Evolutionary conservation across 2,329 filamentous ascomycete genomes (phyloP), one percentile per base, ranked within the genome.

Genomic region (Plenodomus tracheiphilus): DNA sequence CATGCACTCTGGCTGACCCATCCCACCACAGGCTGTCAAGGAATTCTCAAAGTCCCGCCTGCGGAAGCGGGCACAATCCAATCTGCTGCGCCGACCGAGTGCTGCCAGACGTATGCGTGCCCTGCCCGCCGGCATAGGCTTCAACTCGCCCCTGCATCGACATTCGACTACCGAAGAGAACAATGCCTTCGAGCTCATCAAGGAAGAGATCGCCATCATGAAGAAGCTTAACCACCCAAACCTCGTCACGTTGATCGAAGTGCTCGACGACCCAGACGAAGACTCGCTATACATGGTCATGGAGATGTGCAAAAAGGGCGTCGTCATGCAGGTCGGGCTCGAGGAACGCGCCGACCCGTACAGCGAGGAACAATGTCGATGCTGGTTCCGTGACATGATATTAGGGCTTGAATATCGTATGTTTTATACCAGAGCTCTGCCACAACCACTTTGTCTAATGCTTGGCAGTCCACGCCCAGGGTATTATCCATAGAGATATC

Each of bases 261-360:
- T 99, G 2, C 78, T 99, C 43, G 94, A 97, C 69, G 94, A 97
- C 67, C 93, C 94, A 0, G 87, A 93, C 40, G 91, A 97, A 68
- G 94, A 99, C 72, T 96, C 92, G 2, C 76, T 99, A 11, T 99
- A 97, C 75, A 97, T 99, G 90, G 94, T 99, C 18, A 82, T 99
- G 72, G 94, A 99, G 72, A 96, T 97, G 90, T 99, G 94, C 77
- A 94, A 96, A 68, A 97, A 97, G 71, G 94, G 94, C 1, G 93
- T 97, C 18, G 84, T 97, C 43, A 97, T 97, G 92, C 93, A 92
- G 65, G 90, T 99, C 46, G 91, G 90, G 2, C 76, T 97, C n/a
- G 88, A 89, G 50, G 87, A 96, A 63, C 79, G 82, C 48, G 89
- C 91, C 16, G 84, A 88, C 53, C 92, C 94, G 0, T 97, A 97